Conservation (phyloP, 2,329 filamentous ascomycete species). For the Thelonectria rubi region DNA sequence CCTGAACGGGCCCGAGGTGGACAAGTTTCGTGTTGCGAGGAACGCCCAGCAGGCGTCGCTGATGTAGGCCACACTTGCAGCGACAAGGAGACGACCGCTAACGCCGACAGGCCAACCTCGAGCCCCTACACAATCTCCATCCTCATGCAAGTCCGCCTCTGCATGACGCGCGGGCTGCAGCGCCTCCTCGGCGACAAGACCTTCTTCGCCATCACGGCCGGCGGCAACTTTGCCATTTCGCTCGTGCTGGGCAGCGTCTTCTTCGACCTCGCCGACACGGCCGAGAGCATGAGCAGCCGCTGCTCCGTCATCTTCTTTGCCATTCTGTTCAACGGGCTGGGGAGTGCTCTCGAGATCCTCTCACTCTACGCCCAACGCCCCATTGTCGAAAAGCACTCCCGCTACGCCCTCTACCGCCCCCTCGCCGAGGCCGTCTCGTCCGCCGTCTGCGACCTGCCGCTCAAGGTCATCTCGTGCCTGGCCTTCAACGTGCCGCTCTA, state of each 20-base stretch:
- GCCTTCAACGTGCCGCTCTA: slow-evolving; percentile 57
- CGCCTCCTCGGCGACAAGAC: slow-evolving; percentile 33
- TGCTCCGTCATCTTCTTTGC: slow-evolving; percentile 60
- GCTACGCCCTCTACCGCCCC: slow-evolving; percentile 49
- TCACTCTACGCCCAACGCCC: slow-evolving; percentile 44
- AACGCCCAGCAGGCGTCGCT: slow-evolving; percentile 28
- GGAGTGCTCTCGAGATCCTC: slow-evolving; percentile 44
- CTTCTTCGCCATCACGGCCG: slow-evolving; percentile 25
- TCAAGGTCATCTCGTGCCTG: slow-evolving; percentile 50
- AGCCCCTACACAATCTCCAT: slow-evolving; percentile 57
- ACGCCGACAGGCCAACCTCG: slow-evolving; percentile 23
- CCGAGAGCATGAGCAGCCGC: slow-evolving; percentile 54
- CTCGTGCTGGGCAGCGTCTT: slow-evolving; percentile 61
- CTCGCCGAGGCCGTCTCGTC: slow-evolving; percentile 43
- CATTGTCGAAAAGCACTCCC: slow-evolving; percentile 48
- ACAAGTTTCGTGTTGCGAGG: slow-evolving; percentile 22
- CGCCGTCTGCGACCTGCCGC: slow-evolving; percentile 52
- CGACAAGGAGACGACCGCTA: not conserved
- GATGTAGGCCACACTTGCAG: slow-evolving; percentile 14
- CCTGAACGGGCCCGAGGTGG: slow-evolving; percentile 7
- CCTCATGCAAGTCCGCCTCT: slow-evolving; percentile 54
- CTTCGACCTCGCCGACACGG: slow-evolving; percentile 53
- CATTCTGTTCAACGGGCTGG: slow-evolving; percentile 60
- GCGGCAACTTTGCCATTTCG: slow-evolving; percentile 53
- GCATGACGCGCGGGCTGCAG: slow-evolving; percentile 45